These are phyloP conservation scores for Magnaporthiopsis incrustans DNA, from an alignment of 2,329 filamentous ascomycete genomes.

Conservation along the genomic window DNA sequence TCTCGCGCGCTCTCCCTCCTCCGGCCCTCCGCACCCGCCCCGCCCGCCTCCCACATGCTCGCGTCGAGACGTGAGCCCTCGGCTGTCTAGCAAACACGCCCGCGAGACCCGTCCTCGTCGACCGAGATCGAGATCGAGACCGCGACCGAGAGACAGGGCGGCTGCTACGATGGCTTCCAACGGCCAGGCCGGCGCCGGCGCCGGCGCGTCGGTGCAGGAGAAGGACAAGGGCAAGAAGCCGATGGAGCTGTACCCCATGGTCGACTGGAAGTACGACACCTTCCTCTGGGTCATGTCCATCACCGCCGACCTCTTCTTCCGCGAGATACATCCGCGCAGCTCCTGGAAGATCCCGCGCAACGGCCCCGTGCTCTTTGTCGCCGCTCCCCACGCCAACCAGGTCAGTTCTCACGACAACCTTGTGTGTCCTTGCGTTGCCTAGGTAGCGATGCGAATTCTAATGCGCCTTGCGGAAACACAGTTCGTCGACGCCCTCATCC, in stretches of 20 bases:
- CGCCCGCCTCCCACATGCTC: too few relatives aligned
- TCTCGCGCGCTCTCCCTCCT: too few relatives aligned
- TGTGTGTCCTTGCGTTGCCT: background rate
- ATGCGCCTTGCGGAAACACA: conserved; percentile 26
- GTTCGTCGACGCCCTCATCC: conserved; percentile 92
- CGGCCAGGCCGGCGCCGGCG: conserved; percentile 46
- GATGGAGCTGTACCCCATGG: conserved; percentile 57
- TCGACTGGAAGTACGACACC: conserved; percentile 66
- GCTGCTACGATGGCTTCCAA: conserved; percentile 29
- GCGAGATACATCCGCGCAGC: conserved; percentile 89
- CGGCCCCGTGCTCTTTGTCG: conserved; percentile 90
- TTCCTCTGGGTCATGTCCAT: conserved; percentile 73
- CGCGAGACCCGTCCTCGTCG: too few relatives aligned
- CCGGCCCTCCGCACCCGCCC: too few relatives aligned
- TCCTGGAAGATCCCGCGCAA: conserved; percentile 89
- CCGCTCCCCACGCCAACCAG: conserved; percentile 94
- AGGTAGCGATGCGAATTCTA: background rate
- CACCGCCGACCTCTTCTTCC: conserved; percentile 92
- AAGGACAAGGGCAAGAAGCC: conserved; percentile 40
- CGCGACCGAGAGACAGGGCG: background rate
- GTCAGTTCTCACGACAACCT: conserved; percentile 35
- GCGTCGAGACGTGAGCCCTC: too few relatives aligned
- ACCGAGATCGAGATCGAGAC: too few relatives aligned
- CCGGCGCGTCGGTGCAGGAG: conserved; percentile 33
- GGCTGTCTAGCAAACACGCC: too few relatives aligned